Base-by-base conservation (phyloP, 345 rosid species). In the Hibiscus mutabilis region DNA sequence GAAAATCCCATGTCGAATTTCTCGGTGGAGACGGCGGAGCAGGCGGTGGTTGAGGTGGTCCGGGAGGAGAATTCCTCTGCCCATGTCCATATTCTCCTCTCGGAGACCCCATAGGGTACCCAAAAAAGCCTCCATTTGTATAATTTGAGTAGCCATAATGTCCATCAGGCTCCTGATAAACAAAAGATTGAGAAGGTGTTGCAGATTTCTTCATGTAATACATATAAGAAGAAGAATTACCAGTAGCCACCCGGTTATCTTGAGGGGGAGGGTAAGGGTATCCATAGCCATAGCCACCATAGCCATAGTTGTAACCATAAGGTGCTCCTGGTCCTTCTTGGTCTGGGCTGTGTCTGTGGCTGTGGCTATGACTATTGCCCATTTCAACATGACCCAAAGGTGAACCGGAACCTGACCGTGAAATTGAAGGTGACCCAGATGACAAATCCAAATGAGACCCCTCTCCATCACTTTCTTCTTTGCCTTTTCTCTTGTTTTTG, bases 11-110 rank as follows among this genome's bases (percentile, higher is more conserved):
- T 13, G 87, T 2, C 0, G 97, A 88, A 37, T 77, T 83, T 3
- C 69, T 80, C 27, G 97, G 97, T 5, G 97, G 98, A 11, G 96
- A 85, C 16, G 98, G 97, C 4, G 96, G 96, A 40, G 76, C 77
- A 9, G 90, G 79, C 0, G 86, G 85, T 21, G 85, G 85, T 15
- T 89, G 79, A 42, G 81, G 79, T 58, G 82, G 80, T 68, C 40
- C 70, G 10, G 76, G 75, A 60, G 80, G 74, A 0, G 87, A 78
- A 66, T 79, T 82, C 29, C 73, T 66, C 74, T 60, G 77, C 53
- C 35, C 70, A 10, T 60, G 70, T 5, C 70, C 78, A 68, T 11
- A n/a, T 64, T 33, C 79, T 73, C 10, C 74, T 60, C 62, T 19
- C 18, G 88, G 85, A 14, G 86, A 78, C 18, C 74, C 82, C 82